phyloP scores from a whole-genome alignment of 768 basidiomycete genomes.

The Pleurotus ostreatus region DNA sequence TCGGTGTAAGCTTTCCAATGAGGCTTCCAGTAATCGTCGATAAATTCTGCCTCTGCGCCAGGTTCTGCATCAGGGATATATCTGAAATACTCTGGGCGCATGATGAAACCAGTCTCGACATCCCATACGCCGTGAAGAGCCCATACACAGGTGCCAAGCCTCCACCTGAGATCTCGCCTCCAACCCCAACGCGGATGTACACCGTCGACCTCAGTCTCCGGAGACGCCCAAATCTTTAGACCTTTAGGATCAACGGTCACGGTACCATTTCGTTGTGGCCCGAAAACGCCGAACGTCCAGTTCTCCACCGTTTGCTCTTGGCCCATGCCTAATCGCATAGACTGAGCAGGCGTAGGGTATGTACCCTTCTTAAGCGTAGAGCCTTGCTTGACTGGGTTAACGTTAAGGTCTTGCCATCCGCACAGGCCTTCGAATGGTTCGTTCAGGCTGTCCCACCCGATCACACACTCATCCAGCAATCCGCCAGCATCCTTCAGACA shows the following conservation, averaged over 20 bases:
- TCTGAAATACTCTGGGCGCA: conserved; percentile 76
- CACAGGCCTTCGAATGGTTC: conserved; percentile 87
- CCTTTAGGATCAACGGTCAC: conserved; percentile 88
- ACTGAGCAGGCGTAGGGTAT: conserved; percentile 81
- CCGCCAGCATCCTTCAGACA: conserved; percentile 70
- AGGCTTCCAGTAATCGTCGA: conserved; percentile 75
- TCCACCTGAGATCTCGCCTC: conserved; percentile 68
- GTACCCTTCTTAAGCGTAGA: conserved; percentile 83
- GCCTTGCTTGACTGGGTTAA: conserved; percentile 62
- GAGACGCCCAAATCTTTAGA: conserved; percentile 69
- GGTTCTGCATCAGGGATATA: conserved; percentile 30
- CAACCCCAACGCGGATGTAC: conserved; percentile 77
- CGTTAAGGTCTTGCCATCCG: conserved; percentile 61
- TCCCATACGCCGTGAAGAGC: conserved; percentile 92
- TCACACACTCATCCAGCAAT: conserved; percentile 80
- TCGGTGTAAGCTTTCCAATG: conserved; percentile 56
- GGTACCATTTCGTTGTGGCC: conserved; percentile 67
- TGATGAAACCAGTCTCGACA: conserved; percentile 56
- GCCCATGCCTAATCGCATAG: conserved; percentile 86
- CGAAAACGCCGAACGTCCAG: conserved; percentile 77
- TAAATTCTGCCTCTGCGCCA: conserved; percentile 56
- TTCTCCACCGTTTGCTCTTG: conserved; percentile 75
- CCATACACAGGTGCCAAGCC: conserved; percentile 80
- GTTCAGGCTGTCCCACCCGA: conserved; percentile 97
- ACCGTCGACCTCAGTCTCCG: conserved; percentile 44